Conservation (phyloP, 106 monocot genomes). For the Cymbidium sinense region DNA sequence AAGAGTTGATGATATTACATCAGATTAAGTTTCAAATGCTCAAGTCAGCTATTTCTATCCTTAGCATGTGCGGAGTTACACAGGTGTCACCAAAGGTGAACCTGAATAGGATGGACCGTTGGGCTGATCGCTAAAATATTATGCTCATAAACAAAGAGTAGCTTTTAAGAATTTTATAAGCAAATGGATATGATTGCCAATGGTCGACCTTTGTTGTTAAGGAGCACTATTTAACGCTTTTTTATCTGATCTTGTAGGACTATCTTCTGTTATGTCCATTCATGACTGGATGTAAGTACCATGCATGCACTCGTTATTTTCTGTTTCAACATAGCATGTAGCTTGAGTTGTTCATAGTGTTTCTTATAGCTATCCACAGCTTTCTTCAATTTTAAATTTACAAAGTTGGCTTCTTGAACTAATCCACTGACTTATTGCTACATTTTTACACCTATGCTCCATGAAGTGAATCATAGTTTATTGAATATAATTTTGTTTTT, state of each 20-base stretch:
- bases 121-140: too few species aligned
- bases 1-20: too few species aligned
- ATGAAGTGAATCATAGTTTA: neutral
- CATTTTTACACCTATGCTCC: neutral
- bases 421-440: neutral
- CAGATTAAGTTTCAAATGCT: too few species aligned
- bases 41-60: too few species aligned
- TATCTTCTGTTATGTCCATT: neutral
- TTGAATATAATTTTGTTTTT: neutral
- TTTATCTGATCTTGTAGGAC: neutral
- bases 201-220: neutral
- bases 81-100: too few species aligned
- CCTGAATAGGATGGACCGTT: too few species aligned
- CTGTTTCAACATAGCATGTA: neutral
- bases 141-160: too few species aligned
- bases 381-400: neutral
- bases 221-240: neutral
- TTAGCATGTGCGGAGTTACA: too few species aligned
- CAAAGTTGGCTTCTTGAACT: neutral
- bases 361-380: neutral
- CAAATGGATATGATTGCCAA: neutral
- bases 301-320: neutral
- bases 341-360: neutral
- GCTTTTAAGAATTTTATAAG: neutral
- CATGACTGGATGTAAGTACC: neutral